These are phyloP conservation scores for Botrytis pseudocinerea DNA, from an alignment of 2,329 filamentous ascomycete genomes.

Conservation along the genomic window DNA sequence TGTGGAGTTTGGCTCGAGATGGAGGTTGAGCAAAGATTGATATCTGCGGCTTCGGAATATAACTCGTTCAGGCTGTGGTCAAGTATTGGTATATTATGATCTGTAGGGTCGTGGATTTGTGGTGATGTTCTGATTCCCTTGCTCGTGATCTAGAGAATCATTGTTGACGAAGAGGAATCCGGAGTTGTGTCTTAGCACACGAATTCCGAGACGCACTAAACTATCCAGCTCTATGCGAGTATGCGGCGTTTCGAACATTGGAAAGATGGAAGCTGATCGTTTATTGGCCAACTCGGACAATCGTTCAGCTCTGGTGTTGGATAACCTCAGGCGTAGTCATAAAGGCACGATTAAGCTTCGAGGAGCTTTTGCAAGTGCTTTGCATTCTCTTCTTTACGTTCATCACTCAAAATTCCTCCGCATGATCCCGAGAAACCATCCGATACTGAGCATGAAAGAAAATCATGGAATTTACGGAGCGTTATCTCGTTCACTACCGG, in stretches of 20 bases:
- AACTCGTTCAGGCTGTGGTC: too few species aligned
- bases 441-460: not conserved
- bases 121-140: too few species aligned
- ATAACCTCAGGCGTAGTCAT: not conserved
- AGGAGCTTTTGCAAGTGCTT: constrained; percentile 1
- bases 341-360: not conserved
- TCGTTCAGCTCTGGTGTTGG: not conserved
- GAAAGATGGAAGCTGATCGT: not conserved
- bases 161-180: too few species aligned
- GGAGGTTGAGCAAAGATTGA: not conserved
- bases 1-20: not conserved
- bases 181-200: too few species aligned
- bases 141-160: too few species aligned
- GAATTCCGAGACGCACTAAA: too few species aligned
- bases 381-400: not conserved
- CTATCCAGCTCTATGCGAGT: not conserved
- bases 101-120: too few species aligned
- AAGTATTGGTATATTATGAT: too few species aligned
- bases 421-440: not conserved
- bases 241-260: not conserved
- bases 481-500: not conserved
- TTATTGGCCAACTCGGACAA: not conserved
- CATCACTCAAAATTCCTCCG: not conserved
- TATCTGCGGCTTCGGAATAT: not conserved
- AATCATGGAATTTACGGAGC: not conserved